Conservation (phyloP, 257 asterid species). For the Rubia yunnanensis region DNA sequence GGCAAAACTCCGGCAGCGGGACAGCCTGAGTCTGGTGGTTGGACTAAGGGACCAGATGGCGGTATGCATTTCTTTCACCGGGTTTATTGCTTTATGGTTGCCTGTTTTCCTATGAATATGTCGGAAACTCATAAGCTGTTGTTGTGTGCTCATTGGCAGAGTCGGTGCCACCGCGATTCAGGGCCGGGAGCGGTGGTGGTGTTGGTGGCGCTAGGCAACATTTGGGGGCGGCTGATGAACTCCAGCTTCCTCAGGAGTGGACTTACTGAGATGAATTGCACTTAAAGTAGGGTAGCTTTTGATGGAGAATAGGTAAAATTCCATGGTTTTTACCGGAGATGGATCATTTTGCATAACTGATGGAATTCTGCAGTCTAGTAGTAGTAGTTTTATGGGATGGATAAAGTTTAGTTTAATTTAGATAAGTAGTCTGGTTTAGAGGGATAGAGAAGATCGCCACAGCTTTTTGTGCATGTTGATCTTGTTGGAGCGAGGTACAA, state of each 20-base stretch:
- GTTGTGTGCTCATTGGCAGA: conserved; percentile 1
- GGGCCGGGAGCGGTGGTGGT: neutral
- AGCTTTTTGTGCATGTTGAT: neutral
- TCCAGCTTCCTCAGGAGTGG: conserved; percentile 72
- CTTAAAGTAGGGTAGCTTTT: neutral
- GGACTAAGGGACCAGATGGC: conserved; percentile 13
- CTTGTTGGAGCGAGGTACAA: too few species aligned
- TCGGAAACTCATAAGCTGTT: neutral
- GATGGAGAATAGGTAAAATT: neutral
- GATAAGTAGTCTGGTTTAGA: neutral
- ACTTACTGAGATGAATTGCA: conserved; percentile 35
- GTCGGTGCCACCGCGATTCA: conserved; percentile 7
- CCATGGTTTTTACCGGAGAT: neutral
- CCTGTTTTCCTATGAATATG: too few species aligned
- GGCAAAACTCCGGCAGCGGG: conserved; percentile 12
- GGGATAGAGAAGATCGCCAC: neutral
- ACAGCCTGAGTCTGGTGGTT: conserved; percentile 11
- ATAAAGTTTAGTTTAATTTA: neutral
- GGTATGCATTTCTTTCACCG: conserved; percentile 7
- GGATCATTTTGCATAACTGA: neutral
- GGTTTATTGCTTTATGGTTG: too few species aligned
- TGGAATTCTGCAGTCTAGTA: too few species aligned
- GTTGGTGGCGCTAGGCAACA: too few species aligned
- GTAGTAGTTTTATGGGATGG: neutral
- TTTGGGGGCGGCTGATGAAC: conserved; percentile 24